Evolutionary conservation across 1,284 basidiomycete species (phyloP), one percentile per base, ranked within the genome.

Genomic region (Papiliotrema nemorosa): DNA sequence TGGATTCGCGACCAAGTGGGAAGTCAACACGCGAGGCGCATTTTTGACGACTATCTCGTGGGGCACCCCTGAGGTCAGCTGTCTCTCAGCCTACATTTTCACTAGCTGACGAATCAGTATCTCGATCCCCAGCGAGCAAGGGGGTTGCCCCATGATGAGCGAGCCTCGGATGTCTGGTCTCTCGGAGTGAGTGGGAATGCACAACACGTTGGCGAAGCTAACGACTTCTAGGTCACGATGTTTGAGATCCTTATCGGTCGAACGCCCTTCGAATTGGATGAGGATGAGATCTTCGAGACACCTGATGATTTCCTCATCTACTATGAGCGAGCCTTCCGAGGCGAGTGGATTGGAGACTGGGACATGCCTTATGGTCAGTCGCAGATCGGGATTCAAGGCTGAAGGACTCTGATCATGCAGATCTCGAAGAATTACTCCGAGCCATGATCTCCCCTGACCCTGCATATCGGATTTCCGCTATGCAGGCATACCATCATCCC

Each of bases 131-230:
- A 91, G 68, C 83, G 92, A 7, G 90, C 91, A 1, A 81, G 84
- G 38, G 90, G 90, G 3, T 78, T 86, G 43, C 82, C 82, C 3
- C 92, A 97, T 62, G 92, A 97, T 64, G 94, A 92, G 43, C 84
- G 92, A 49, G 87, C 90, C 69, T 86, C 87, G 0, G 92, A 97
- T 62, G 80, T 96, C 34, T 97, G 90, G 89, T 87, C 91, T 3
- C 82, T 96, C 1, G 91, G 91, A 7, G 80, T 77, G 47, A 57
- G 74, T 65, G 3, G 29, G 14, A 7, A 7, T 7, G 29, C 7
- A 31, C 14, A 7, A 14, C 29, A 31, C 29, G n/a, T 31, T 7
- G 29, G 29, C 7, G 29, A 31, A 14, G n/a, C n/a, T n/a, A n/a
- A n/a, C n/a, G n/a, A n/a, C n/a, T n/a, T n/a, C n/a, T 56, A 76